Base-by-base conservation (phyloP, 495 filamentous ascomycete genomes). In the Rhizodiscina lignyota region DNA sequence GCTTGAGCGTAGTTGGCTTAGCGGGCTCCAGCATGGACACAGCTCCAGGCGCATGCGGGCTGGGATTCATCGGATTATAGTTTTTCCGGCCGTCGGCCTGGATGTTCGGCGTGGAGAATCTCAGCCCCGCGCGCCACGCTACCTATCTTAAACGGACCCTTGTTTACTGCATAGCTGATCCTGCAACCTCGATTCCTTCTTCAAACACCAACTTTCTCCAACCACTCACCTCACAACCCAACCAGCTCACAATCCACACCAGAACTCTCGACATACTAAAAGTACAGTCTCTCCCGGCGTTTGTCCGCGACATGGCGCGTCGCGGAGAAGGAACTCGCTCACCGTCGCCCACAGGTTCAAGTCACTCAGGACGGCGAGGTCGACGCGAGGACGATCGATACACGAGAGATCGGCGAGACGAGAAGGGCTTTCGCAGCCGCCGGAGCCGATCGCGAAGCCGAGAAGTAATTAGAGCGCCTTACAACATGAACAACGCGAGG, bases 371-470 rank as follows among this genome's bases (percentile, higher is more conserved):
- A 8, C 33, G 33, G 18, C 62, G 64, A 53, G 63, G 55, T 42
- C 63, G 70, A 33, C 63, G 77, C 42, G 78, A 80, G 49, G 61
- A 66, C 23, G 49, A 53, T 41, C 61, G 58, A 37, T 52, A 62
- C 38, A 52, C 54, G 35, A 55, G 52, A 31, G 49, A 58, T 54
- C 70, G 79, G 40, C 70, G 77, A 41, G n/a, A n/a, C n/a, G n/a
- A n/a, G n/a, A n/a, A n/a, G n/a, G n/a, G n/a, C n/a, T n/a, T n/a
- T n/a, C n/a, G n/a, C n/a, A n/a, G n/a, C n/a, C n/a, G n/a, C n/a
- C 61, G 71, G 18, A 67, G 60, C 48, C 63, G 68, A 44, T 81
- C 80, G 52, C 69, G 78, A 52, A 86, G 81, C 47, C 60, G 64
- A 41, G 77, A 81, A 61, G 81, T 86, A 58, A 56, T 75, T 37